Base-by-base conservation (phyloP, 164 flowering plant species). In the Kingdonia uniflora region DNA sequence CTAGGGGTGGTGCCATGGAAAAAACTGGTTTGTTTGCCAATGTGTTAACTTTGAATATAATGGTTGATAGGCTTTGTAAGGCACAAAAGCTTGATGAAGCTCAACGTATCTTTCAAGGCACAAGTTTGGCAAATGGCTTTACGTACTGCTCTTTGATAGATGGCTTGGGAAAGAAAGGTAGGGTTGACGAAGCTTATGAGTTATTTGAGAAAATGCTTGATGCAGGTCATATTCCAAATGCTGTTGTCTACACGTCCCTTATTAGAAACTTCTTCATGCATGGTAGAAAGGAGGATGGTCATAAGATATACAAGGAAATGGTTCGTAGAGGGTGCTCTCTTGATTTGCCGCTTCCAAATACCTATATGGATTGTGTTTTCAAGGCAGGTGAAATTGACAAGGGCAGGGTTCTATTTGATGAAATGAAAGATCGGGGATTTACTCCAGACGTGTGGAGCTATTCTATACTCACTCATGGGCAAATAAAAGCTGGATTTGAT, bases 311-410 rank as follows among this genome's bases (percentile, higher is more conserved):
- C 71, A 85, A 83, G 54, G 95, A 87, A 71, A 85, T 91, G 97
- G 48, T 78, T 5, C 71, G 62, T 1, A 58, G 55, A 16, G 86
- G 87, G 19, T 76, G 86, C 64, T 50, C 68, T 40, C 86, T 88
- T 35, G 97, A 91, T 57, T 68, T 85, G 39, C 76, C 70, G 19
- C 85, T 91, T 38, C 79, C 85, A 24, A 91, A 91, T 56, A 81
- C 84, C 37, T 91, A 91, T 68, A 91, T 87, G 97, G 97, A 91
- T 71, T 83, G 96, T 65, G 87, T 83, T 62, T 90, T 91, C 66
- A 91, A 87, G 69, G 75, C 82, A 26, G 95, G 95, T 15, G 95
- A 91, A 65, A 70, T 70, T 19, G 96, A 85, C 44, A 81, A 79
- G 56, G 97, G 89, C 40, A 71, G 91, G 54, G 76, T 79, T 55